Evolutionary conservation across 257 asterid species (phyloP).

Genomic region (Paraleonurus japonicus): DNA sequence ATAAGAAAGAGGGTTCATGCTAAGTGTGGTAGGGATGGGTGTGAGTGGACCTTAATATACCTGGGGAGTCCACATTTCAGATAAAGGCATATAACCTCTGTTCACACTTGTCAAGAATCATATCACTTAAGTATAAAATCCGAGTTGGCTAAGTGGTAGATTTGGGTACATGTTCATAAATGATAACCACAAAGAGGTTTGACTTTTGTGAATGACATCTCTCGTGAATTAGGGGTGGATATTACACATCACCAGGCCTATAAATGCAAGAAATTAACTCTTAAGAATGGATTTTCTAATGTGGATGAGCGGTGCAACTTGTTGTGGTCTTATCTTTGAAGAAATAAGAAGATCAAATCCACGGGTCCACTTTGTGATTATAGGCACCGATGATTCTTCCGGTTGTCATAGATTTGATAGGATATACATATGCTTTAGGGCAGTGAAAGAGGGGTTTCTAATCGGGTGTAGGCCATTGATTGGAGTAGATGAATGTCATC

Average conservation of each 20-base stretch:
- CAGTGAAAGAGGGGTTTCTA: not conserved
- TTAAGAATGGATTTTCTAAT: not conserved
- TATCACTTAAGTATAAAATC: too few species aligned
- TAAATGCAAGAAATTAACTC: not conserved
- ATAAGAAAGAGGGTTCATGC: not conserved
- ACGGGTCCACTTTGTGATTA: not conserved
- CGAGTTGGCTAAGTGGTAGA: not conserved
- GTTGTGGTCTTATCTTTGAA: not conserved
- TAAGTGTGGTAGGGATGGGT: too few species aligned
- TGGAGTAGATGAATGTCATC: not conserved
- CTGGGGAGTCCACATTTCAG: not conserved
- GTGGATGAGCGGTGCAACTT: not conserved
- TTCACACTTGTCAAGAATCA: not conserved
- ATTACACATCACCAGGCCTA: not conserved
- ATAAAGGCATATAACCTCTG: not conserved
- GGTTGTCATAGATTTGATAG: not conserved
- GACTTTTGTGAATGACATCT: not conserved
- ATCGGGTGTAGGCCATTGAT: not conserved
- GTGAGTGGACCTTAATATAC: too few species aligned
- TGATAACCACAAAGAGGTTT: not conserved
- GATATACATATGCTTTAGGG: not conserved
- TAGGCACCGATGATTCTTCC: not conserved
- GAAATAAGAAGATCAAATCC: not conserved
- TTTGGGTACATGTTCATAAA: not conserved
- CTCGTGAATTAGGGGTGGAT: not conserved